Evolutionary conservation across 768 basidiomycete genomes (phyloP).

Genomic region (Termitomyces sp.): DNA sequence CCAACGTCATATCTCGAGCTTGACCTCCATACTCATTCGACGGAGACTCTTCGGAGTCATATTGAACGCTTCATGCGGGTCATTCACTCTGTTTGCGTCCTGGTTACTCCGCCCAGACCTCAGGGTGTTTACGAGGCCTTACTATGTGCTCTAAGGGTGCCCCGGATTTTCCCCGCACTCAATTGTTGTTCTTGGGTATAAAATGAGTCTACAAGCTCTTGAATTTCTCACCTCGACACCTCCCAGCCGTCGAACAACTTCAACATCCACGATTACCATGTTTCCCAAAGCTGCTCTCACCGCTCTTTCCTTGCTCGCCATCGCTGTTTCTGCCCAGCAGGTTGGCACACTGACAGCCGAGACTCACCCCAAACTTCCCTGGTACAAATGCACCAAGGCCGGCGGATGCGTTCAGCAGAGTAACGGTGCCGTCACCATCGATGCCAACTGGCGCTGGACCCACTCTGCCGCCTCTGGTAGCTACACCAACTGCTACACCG

Average conservation of each 20-base stretch:
- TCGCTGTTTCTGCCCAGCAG: constrained; percentile 31
- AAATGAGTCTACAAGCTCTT: neutral
- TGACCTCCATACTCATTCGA: neutral
- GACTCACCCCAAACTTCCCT: constrained; percentile 24
- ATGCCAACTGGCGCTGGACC: constrained; percentile 54
- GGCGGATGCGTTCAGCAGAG: constrained; percentile 35
- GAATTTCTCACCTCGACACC: neutral
- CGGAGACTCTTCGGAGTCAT: constrained; percentile 1
- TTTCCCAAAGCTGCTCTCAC: constrained; percentile 33
- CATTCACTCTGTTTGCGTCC: neutral
- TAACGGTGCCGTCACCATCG: constrained; percentile 37
- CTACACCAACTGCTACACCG: constrained; percentile 46
- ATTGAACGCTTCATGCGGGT: neutral
- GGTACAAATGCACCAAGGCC: constrained; percentile 37
- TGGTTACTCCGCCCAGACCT: neutral
- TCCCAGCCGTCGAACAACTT: neutral
- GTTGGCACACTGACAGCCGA: constrained; percentile 40
- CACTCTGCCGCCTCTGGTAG: constrained; percentile 25
- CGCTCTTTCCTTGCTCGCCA: constrained; percentile 28
- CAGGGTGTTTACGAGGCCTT: neutral
- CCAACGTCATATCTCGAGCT: neutral
- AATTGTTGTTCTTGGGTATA: neutral
- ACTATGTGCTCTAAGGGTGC: neutral
- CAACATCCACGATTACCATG: constrained; percentile 17
- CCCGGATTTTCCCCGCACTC: constrained; percentile 6